Base-by-base conservation (phyloP, 2,329 filamentous ascomycete species). In the Pestalotiopsis sp. region DNA sequence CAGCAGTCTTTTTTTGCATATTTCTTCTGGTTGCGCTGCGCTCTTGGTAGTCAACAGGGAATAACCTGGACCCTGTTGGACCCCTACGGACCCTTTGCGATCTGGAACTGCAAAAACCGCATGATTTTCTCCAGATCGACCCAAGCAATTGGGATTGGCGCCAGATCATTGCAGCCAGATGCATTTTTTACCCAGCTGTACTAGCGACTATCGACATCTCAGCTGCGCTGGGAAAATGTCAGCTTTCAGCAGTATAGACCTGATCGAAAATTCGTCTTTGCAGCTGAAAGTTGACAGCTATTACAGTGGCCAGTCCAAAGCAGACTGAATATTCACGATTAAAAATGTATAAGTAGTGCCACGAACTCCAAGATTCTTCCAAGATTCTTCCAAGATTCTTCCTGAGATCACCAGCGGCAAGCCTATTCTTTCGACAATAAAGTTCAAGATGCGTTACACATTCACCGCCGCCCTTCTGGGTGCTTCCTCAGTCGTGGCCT, bases 401-500 rank as follows among this genome's bases (percentile, higher is more conserved):
- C 20, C 1, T 9, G 45, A 52, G 45, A 52, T 52, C 45, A 52
- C 6, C 45, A 52, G 45, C 20, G 25, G 57, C 57, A 59, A 59
- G 11, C 57, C 11, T 14, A 9, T 59, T 17, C 13, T 36, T 14
- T 59, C 23, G n/a, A 58, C 27, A 59, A 59, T 31, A 27, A 25
- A 52, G n/a, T 52, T 20, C 27, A 63, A 36, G 27, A 63, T 63
- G 60, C 60, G 38, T 36, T 41, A 38, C 60, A 38, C 60, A 9
- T 5, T 64, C 39, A 39, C 62, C 7, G n/a, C 27, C 6, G 39
- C 62, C 39, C 62, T 64, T n/a, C 27, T 64, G 62, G 27, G 62
- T n/a, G 62, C 41, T 12, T 64, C 62, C 23, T 45, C 62, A 23
- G 62, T 64, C n/a, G 6, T 39, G 27, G 62, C 62, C 17, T 64